Evolutionary conservation across 352 stramenopile species (phyloP), one percentile per base, ranked within the genome.

Genomic region (Phytophthora melonis): DNA sequence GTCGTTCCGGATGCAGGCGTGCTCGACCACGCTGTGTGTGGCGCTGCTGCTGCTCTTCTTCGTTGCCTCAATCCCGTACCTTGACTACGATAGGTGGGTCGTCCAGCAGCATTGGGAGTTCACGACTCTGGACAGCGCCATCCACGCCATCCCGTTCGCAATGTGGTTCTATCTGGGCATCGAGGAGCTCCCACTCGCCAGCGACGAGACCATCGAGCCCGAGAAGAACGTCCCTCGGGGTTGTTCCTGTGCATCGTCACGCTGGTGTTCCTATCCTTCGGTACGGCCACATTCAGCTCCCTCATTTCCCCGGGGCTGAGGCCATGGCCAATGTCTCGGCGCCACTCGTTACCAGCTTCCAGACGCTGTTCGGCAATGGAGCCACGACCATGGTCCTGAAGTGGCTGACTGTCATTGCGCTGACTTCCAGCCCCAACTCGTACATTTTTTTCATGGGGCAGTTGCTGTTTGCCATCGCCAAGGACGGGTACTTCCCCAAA

Each of bases 371-470:
- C 68, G 86, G 86, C 27, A 78, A 91, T 68, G 86, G 80, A 19
- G 64, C 62, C 30, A 88, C 66, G 5, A 91, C 83, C 9, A 67
- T 80, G 1, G 78, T 73, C 30, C 85, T 93, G 56, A 90, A 83
- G 58, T 93, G 86, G 86, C 65, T 93, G 9, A 70, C 84, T 2
- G 77, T 91, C 63, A 78, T 92, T 53, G 84, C 79, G 7, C 65
- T 93, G 8, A 88, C 88, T n/a, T 82, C 75, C 3, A 90, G 83
- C 54, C 84, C 84, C 47, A 83, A 93, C 68, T 92, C 86, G 59
- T 93, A 89, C 72, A 85, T 93, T 32, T 93, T 86, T 65, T 92
- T 81, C 74, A 93, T 91, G 86, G 84, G 81, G 0, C 78, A 83
- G 7, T 52, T 93, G 61, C 72, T 93, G 53, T 89, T 80, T 41